Percentiles rank a stretch among this genome's conserved stretches.
These are phyloP conservation scores for Ophiobolus disseminans DNA, from an alignment of 2,329 filamentous ascomycete species.

Conservation along the genomic window DNA sequence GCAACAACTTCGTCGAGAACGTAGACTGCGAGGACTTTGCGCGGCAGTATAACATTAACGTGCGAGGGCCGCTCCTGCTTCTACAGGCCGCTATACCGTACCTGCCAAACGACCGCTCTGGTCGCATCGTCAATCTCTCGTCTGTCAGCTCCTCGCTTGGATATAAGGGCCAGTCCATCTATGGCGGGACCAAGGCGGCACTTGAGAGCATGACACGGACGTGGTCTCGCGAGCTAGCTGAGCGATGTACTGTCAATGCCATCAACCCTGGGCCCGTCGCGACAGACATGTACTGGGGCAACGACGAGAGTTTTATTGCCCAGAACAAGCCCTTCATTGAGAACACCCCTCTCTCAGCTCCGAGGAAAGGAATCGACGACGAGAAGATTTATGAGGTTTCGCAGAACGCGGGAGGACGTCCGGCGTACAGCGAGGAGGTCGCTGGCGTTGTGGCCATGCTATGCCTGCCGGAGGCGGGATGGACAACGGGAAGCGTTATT, in stretches of 20 bases:
- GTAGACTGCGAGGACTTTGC: conserved; percentile 72
- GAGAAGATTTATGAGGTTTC: conserved; percentile 59
- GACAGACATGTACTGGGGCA: conserved; percentile 67
- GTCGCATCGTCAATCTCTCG: conserved; percentile 68
- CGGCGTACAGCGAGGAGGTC: conserved; percentile 72
- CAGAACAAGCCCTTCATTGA: conserved; percentile 67
- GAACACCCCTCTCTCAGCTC: conserved; percentile 69
- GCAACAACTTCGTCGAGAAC: conserved; percentile 70
- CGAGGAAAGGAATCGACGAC: conserved; percentile 67
- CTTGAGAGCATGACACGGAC: conserved; percentile 73
- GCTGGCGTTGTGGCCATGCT: conserved; percentile 80
- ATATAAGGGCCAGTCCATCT: conserved; percentile 65
- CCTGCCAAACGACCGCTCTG: conserved; percentile 72
- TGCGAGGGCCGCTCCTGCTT: conserved; percentile 79
- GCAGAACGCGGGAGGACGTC: conserved; percentile 57
- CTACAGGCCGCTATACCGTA: conserved; percentile 75
- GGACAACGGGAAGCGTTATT: conserved; percentile 81
- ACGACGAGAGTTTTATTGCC: conserved; percentile 64
- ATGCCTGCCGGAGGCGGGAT: conserved; percentile 72
- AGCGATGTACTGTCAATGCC: conserved; percentile 69
- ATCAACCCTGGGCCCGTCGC: conserved; percentile 71
- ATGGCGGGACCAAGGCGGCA: conserved; percentile 71
- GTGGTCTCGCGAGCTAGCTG: conserved; percentile 68
- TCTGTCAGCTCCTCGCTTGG: conserved; percentile 66
- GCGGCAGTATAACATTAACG: conserved; percentile 78